Percentiles rank a stretch among this genome's conserved stretches.
Evolutionary conservation across 2,329 filamentous ascomycete genomes (phyloP).

Genomic region (Ascochyta koolunga): DNA sequence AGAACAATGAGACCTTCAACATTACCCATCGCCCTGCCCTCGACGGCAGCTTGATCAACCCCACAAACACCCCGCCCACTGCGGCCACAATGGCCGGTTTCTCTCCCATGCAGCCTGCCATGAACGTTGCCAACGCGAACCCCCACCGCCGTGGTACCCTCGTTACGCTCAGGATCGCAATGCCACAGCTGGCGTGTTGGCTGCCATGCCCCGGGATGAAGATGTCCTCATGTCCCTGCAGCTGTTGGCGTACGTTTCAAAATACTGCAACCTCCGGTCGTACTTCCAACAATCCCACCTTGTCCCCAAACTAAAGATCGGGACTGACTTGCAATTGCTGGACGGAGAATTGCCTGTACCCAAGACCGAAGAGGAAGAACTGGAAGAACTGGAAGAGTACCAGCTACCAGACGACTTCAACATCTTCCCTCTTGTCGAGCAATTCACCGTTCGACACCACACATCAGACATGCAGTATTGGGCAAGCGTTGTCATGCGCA

Average conservation of each 20-base stretch:
- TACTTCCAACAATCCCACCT: constrained; percentile 97
- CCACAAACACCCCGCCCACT: constrained; percentile 64
- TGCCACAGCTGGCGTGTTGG: constrained; percentile 71
- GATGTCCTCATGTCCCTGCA: constrained; percentile 98
- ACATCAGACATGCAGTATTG: constrained; percentile 99
- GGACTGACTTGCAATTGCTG: constrained; percentile 78
- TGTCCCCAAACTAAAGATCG: constrained; percentile 89
- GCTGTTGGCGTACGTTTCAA: constrained; percentile 94
- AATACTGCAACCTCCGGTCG: constrained; percentile 93
- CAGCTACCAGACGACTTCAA: constrained; percentile 93
- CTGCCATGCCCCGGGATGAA: constrained; percentile 94
- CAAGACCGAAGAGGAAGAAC: constrained; percentile 56
- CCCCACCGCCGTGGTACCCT: constrained; percentile 81
- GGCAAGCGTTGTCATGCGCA: constrained; percentile 98
- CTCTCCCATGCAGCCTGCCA: constrained; percentile 72
- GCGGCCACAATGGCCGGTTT: constrained; percentile 72
- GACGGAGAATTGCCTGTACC: constrained; percentile 66
- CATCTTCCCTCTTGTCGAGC: constrained; percentile 97
- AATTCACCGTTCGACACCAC: constrained; percentile 95
- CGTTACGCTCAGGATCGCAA: constrained; percentile 80
- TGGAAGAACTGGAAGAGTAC: constrained; percentile 83
- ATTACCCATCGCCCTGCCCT: constrained; percentile 85
- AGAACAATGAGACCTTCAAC: constrained; percentile 79
- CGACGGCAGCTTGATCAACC: constrained; percentile 82
- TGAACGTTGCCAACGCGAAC: constrained; percentile 71